A percentile compares a stretch with the other conserved stretches of the same genome.
These are phyloP conservation scores for Arabis alpina DNA, from an alignment of 345 rosid genomes.

Conservation along the genomic window DNA sequence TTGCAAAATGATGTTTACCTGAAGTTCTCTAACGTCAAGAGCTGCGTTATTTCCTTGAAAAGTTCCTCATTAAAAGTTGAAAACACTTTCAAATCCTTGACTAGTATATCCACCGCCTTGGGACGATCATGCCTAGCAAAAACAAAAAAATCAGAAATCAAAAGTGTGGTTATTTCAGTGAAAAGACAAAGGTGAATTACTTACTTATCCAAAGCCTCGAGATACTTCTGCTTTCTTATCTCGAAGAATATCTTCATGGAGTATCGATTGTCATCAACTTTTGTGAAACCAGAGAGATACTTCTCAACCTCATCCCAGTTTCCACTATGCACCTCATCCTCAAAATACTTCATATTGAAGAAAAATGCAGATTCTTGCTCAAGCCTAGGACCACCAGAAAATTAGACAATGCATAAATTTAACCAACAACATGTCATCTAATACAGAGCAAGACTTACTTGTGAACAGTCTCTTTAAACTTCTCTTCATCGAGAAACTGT, in stretches of 20 bases:
- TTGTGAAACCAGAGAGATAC: conserved; percentile 97
- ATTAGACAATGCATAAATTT: not conserved
- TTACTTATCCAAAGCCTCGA: conserved; percentile 96
- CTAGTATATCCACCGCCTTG: conserved; percentile 93
- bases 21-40: conserved; percentile 90
- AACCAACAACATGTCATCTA: not conserved
- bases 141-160: conserved; percentile 30
- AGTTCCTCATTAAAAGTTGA: conserved; percentile 96
- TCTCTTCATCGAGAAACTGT: conserved; percentile 99
- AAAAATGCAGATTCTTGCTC: conserved; percentile 99
- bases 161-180: not conserved
- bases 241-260: conserved; percentile 98
- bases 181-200: conserved; percentile 17
- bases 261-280: conserved; percentile 93
- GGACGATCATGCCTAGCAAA: conserved; percentile 83
- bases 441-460: conserved; percentile 53
- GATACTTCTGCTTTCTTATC: conserved; percentile 99
- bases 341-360: conserved; percentile 98
- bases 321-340: conserved; percentile 96
- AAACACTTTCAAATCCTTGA: conserved; percentile 97
- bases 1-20: conserved; percentile 48
- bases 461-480: conserved; percentile 99
- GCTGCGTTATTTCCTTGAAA: conserved; percentile 94
- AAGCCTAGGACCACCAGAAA: conserved; percentile 57
- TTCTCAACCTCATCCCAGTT: conserved; percentile 99